Base-by-base conservation (phyloP, 73 alveolate genomes). In the Tetrahymena elliotti region DNA sequence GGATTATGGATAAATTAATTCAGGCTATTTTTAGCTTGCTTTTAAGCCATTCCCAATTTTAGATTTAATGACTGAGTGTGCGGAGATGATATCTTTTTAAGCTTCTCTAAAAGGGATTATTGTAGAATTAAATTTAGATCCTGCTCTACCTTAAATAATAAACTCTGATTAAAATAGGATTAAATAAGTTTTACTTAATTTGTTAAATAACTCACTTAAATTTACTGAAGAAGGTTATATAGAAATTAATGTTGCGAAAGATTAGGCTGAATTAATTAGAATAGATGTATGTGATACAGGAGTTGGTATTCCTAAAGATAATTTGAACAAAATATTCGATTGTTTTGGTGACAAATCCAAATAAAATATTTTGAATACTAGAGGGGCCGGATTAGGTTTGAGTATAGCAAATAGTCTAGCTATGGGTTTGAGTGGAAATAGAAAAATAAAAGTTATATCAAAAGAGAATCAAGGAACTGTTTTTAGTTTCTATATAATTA, bases 381-480 rank as follows among this genome's bases (percentile, higher is more conserved):
- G 92, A 94, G 96, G 96, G 8, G 95, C 93, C 11, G 96, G 96
- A 27, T 34, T 94, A 6, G 96, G 96, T 3, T 94, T 94, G 93
- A 47, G 93, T n/a, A 94, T 94, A 22, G 93, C 95, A 83, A 94
- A 53, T 88, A 94, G 83, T 37, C 47, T 94, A 84, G 95, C 96
- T 27, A 68, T 68, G 88, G 88, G 88, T 7, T 27, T 68, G n/a
- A 36, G 88, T 24, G 88, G 88, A 1, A 68, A 68, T 68, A 68
- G 88, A 68, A 68, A 16, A 68, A 68, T 68, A 3, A 0, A 68
- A 68, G 88, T 68, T 22, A 36, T 27, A 18, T 68, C 88, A 6
- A 68, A 27, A 68, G 34, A 68, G 34, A 68, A 68, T 68, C 38
- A 68, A 68, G 88, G 88, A 4, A 68, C 88, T 6, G 38, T 68